A percentile compares a stretch with the other conserved stretches of the same genome.
phyloP scores from a whole-genome alignment of 2,329 filamentous ascomycete species.

The Diaporthe capsici region DNA sequence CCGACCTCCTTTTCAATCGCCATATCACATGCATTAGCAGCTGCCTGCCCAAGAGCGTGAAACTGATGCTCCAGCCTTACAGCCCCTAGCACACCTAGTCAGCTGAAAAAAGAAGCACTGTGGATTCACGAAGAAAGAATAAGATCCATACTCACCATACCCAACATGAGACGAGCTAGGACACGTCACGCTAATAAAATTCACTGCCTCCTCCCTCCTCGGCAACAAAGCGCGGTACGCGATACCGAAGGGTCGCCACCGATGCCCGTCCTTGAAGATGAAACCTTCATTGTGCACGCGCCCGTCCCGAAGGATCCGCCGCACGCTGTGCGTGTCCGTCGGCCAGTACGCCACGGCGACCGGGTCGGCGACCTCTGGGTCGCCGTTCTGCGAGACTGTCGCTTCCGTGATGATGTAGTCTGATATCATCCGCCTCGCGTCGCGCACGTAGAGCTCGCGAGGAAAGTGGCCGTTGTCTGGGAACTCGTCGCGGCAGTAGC shows the following conservation, averaged over 20 bases:
- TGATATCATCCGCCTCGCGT: constrained; percentile 42
- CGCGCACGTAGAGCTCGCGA: constrained; percentile 48
- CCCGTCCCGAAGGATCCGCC: constrained; percentile 44
- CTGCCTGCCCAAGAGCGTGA: not conserved
- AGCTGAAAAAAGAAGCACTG: not conserved
- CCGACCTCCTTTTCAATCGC: not conserved
- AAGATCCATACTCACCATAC: not conserved
- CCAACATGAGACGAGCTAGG: constrained; percentile 3
- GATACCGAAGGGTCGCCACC: not conserved
- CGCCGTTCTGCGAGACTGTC: not conserved
- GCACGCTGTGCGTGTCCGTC: constrained; percentile 46
- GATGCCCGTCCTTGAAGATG: constrained; percentile 41
- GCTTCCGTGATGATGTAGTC: not conserved
- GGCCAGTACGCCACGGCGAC: constrained; percentile 46
- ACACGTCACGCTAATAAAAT: not conserved
- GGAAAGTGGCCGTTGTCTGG: constrained; percentile 47
- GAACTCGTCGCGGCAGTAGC: constrained; percentile 48
- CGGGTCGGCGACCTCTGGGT: constrained; percentile 36
- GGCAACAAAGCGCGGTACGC: not conserved
- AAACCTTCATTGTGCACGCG: constrained; percentile 46
- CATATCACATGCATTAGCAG: not conserved
- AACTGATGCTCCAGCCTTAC: not conserved
- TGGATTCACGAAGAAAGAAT: not conserved
- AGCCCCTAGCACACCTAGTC: not conserved
- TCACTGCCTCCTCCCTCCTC: not conserved